Evolutionary conservation across 371 early-diverging fungal species (phyloP), one percentile per base, ranked within the genome.

Genomic region (Circinella umbellata): DNA sequence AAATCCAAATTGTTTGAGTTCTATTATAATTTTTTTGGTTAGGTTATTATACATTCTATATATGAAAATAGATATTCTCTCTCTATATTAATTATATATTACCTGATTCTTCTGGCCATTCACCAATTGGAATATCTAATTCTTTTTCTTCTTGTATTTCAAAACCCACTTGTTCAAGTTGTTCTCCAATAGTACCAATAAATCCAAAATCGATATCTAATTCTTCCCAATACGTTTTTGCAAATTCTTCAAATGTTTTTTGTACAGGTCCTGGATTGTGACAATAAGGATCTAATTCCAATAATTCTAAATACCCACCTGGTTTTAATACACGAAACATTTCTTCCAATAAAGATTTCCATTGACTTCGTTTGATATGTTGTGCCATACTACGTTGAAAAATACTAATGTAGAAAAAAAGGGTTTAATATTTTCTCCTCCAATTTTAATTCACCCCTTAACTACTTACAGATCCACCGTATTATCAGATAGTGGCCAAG

Each of bases 191-290:
- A 6, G 69, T 34, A 5, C 73, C 70, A 0, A 75, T 42, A 54
- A 80, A 69, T 3, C 66, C 54, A 48, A 72, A 70, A 35, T 80
- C 80, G 10, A 80, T 36, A 3, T 72, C 69, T 11, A 65, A 36
- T 20, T 73, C 69, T 35, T 68, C 62, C 68, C 82, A 82, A 63
- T 80, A 80, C 13, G 71, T 72, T 38, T 69, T 68, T 20, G 70
- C 67, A 51, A 84, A 84, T 7, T 42, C 68, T 51, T 79, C 75
- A 74, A 84, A 80, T 3, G 84, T 81, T 64, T 80, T 77, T 62
- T 79, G 82, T 3, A 84, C 80, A 3, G 84, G 84, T 9, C 84
- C 84, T 35, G 80, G 75, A 63, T 76, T 79, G 55, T 84, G 84
- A 55, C 76, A 72, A 63, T 69, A 73, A 10, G 78, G 64, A 42